Conservation (phyloP, 2,329 filamentous ascomycete species). For the Hypocreales sp. region DNA sequence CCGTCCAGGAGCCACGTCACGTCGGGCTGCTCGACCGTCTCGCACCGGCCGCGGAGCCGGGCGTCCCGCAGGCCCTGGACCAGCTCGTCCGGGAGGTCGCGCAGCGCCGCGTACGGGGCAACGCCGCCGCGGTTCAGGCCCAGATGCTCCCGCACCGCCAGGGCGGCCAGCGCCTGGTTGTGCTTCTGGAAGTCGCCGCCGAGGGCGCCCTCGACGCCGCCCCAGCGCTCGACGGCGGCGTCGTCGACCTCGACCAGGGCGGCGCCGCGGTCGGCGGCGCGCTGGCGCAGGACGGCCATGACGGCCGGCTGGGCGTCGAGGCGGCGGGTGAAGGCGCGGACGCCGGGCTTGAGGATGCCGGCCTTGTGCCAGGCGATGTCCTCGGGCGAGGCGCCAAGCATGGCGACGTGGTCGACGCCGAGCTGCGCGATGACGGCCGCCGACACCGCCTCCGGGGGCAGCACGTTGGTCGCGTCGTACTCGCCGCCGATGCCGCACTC, state of each 20-base stretch:
- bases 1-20: slow-evolving; percentile 74
- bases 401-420: slow-evolving; percentile 70
- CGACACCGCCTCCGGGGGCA: slow-evolving; percentile 46
- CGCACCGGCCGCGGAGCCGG: slow-evolving; percentile 61
- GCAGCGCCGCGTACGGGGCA: slow-evolving; percentile 7
- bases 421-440: slow-evolving; percentile 64
- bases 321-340: slow-evolving; percentile 18
- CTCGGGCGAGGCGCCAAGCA: slow-evolving; percentile 65
- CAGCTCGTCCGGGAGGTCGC: slow-evolving; percentile 28
- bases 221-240: slow-evolving; percentile 22
- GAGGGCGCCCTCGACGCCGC: slow-evolving; percentile 24
- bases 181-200: slow-evolving; percentile 37
- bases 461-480: slow-evolving; percentile 81
- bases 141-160: slow-evolving; percentile 43
- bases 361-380: slow-evolving; percentile 86
- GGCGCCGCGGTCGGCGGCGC: slow-evolving; percentile 41
- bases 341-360: slow-evolving; percentile 62
- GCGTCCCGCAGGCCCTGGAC: slow-evolving; percentile 49
- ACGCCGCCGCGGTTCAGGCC: slow-evolving; percentile 8
- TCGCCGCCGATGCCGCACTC: slow-evolving; percentile 93
- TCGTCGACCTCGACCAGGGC: slow-evolving; percentile 26
- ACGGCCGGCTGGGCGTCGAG: slow-evolving; percentile 18
- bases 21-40: slow-evolving; percentile 37
- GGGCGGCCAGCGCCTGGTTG: slow-evolving; percentile 42
- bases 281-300: slow-evolving; percentile 37